These are phyloP conservation scores for Colletotrichum melonis DNA, from an alignment of 2,329 filamentous ascomycete genomes.

Conservation along the genomic window DNA sequence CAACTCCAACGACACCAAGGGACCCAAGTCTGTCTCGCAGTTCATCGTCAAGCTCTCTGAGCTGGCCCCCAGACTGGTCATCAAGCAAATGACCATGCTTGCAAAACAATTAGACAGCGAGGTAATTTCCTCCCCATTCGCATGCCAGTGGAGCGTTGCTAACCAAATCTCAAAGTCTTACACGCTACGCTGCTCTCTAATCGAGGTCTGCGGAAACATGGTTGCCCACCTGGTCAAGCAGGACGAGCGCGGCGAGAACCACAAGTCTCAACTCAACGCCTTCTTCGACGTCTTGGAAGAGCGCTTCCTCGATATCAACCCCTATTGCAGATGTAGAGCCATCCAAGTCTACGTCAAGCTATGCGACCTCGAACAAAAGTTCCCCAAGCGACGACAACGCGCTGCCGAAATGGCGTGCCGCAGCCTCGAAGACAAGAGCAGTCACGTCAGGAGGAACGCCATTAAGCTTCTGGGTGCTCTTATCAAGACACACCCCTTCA, in stretches of 20 bases:
- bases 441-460: conserved; percentile 93
- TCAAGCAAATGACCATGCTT: conserved; percentile 96
- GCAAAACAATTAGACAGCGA: conserved; percentile 97
- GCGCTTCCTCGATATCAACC: conserved; percentile 95
- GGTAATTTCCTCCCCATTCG: conserved; percentile 53
- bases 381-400: conserved; percentile 88
- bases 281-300: conserved; percentile 98
- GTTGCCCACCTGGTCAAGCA: conserved; percentile 90
- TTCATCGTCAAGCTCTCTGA: conserved; percentile 96
- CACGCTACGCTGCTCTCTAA: conserved; percentile 90
- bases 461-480: conserved; percentile 91
- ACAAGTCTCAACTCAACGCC: conserved; percentile 94
- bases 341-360: conserved; percentile 94
- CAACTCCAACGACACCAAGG: conserved; percentile 94
- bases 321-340: conserved; percentile 90
- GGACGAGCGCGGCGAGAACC: conserved; percentile 90
- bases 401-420: conserved; percentile 88
- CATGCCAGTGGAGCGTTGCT: neutral
- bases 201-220: conserved; percentile 97
- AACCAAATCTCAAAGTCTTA: conserved; percentile 71
- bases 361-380: conserved; percentile 95
- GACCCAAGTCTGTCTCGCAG: conserved; percentile 94
- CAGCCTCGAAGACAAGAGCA: conserved; percentile 97
- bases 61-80: conserved; percentile 88
- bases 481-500: conserved; percentile 95